phyloP scores from a whole-genome alignment of 306 rosid genomes.

The barrel medic (Medicago truncatula) region DNA sequence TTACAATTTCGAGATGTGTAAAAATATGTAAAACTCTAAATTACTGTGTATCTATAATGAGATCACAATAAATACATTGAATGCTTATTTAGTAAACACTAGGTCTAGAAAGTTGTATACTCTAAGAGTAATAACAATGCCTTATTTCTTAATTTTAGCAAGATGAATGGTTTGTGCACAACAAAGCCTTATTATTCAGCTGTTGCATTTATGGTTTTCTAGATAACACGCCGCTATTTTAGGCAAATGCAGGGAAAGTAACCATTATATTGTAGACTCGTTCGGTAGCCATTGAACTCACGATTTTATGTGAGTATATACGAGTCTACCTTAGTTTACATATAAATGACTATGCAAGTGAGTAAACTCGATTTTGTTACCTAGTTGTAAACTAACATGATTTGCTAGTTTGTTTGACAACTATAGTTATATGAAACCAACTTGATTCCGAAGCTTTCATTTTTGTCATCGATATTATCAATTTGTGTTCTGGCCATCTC shows the following conservation, averaged over 20 bases:
- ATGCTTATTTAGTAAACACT: no score
- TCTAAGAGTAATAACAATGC: no score
- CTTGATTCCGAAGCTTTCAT: slow-evolving; percentile 6
- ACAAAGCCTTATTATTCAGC: slow-evolving; percentile 3
- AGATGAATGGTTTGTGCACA: not conserved
- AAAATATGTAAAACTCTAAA: no score
- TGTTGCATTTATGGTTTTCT: not conserved
- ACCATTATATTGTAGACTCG: not conserved
- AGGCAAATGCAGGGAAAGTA: not conserved
- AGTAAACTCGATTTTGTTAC: slow-evolving; percentile 4
- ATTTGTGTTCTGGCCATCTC: not conserved
- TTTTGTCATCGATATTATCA: not conserved
- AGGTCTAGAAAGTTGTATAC: no score
- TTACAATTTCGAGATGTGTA: not conserved
- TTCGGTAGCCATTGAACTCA: not conserved
- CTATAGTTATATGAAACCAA: slow-evolving; percentile 9
- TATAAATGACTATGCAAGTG: not conserved
- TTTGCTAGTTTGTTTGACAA: not conserved
- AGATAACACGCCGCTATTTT: not conserved
- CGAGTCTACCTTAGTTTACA: not conserved
- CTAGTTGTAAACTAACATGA: not conserved
- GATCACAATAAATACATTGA: no score
- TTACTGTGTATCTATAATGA: no score
- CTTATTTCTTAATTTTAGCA: no score
- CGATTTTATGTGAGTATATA: not conserved